Conservation (phyloP, 768 basidiomycete genomes). For the Termitomyces sp. region DNA sequence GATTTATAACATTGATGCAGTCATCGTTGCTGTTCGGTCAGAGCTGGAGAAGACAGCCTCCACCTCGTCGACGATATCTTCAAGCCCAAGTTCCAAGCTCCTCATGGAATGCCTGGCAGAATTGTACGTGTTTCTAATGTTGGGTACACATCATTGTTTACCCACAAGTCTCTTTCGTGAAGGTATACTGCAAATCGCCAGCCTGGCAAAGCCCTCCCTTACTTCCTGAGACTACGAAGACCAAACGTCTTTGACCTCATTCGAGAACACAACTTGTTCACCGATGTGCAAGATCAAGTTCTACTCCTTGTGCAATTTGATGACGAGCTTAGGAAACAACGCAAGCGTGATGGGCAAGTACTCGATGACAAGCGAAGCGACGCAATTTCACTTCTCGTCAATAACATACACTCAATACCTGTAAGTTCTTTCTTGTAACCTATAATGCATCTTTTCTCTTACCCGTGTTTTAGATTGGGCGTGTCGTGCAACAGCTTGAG, state of each 20-base stretch:
- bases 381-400: constrained; percentile 84
- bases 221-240: constrained; percentile 79
- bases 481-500: constrained; percentile 86
- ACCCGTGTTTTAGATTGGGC: constrained; percentile 55
- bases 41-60: constrained; percentile 67
- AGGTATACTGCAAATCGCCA: constrained; percentile 88
- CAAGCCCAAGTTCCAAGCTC: constrained; percentile 47
- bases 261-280: constrained; percentile 88
- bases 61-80: constrained; percentile 40
- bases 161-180: not conserved
- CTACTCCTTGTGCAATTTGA: constrained; percentile 93
- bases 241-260: constrained; percentile 95
- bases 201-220: constrained; percentile 91
- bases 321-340: constrained; percentile 72
- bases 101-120: constrained; percentile 97
- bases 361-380: constrained; percentile 52
- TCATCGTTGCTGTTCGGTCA: constrained; percentile 85
- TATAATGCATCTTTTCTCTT: not conserved
- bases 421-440: constrained; percentile 37
- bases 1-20: constrained; percentile 85
- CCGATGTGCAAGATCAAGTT: constrained; percentile 92
- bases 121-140: constrained; percentile 47
- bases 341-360: constrained; percentile 38
- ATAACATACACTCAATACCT: constrained; percentile 95
- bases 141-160: not conserved